Conservation (phyloP, 805 yeast species). For the Teunomyces funiuensis region DNA sequence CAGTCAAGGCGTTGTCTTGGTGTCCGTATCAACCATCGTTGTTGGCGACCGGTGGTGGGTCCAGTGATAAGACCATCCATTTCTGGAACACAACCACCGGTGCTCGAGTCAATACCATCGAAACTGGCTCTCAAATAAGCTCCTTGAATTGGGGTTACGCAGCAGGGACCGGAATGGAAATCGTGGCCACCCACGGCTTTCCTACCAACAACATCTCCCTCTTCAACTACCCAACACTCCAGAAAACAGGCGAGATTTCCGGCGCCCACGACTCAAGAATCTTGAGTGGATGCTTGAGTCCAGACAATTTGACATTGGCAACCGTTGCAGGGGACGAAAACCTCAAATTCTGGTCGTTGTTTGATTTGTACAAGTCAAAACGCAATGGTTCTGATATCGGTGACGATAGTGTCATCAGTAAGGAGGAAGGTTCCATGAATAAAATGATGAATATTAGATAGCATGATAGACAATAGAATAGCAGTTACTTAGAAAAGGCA, state of each 20-base stretch:
- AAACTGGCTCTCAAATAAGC: constrained; percentile 93
- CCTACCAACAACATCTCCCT: constrained; percentile 83
- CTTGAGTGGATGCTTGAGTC: constrained; percentile 77
- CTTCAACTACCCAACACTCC: constrained; percentile 82
- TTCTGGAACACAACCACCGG: constrained; percentile 97
- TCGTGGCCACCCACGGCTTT: constrained; percentile 91
- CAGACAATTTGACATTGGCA: constrained; percentile 86
- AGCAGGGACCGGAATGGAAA: constrained; percentile 70
- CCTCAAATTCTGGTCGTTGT: constrained; percentile 89
- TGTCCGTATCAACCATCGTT: constrained; percentile 81
- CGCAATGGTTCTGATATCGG: constrained; percentile 19
- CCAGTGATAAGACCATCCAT: constrained; percentile 82
- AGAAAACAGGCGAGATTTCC: constrained; percentile 81
- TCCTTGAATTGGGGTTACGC: constrained; percentile 89
- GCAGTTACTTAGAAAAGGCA: too few relatives aligned
- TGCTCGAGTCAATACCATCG: constrained; percentile 77
- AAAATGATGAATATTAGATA: constrained; percentile 27
- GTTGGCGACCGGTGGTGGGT: constrained; percentile 97
- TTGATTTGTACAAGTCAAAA: constrained; percentile 50
- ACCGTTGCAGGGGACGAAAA: constrained; percentile 97
- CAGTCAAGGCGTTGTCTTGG: constrained; percentile 94
- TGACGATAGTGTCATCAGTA: constrained; percentile 11
- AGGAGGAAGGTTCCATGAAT: constrained; percentile 20
- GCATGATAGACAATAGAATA: constrained; percentile 6
- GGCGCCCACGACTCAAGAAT: constrained; percentile 91